These are phyloP conservation scores for Candida ortonii DNA, from an alignment of 805 yeast species.

Conservation along the genomic window DNA sequence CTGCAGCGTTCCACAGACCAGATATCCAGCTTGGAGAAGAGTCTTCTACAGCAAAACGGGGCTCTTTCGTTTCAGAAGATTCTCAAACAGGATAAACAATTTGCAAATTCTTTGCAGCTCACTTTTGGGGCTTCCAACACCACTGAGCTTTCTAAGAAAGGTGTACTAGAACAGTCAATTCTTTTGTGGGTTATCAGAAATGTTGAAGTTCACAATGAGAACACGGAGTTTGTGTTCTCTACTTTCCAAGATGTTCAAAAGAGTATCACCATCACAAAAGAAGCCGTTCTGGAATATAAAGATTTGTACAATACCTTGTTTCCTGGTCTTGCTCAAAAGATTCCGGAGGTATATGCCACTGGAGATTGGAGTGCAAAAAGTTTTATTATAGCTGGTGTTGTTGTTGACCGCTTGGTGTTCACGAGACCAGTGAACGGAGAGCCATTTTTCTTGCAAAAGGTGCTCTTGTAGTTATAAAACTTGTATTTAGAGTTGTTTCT, in stretches of 20 bases:
- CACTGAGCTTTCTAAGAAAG: slow-evolving; percentile 47
- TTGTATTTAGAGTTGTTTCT: too few species aligned
- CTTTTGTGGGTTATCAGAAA: slow-evolving; percentile 63
- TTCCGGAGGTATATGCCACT: slow-evolving; percentile 41
- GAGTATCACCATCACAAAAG: slow-evolving; percentile 37
- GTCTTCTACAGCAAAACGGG: slow-evolving; percentile 42
- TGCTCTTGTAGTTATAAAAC: neutral
- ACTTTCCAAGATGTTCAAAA: slow-evolving; percentile 31
- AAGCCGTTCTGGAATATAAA: slow-evolving; percentile 54
- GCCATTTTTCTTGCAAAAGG: slow-evolving; percentile 18
- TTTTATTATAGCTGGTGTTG: slow-evolving; percentile 42
- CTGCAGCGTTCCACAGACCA: slow-evolving; percentile 44
- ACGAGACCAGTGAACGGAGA: slow-evolving; percentile 28
- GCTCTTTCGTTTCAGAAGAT: slow-evolving; percentile 54
- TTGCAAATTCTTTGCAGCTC: slow-evolving; percentile 45
- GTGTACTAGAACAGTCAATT: slow-evolving; percentile 56
- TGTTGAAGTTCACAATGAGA: slow-evolving; percentile 32
- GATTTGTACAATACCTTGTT: slow-evolving; percentile 45
- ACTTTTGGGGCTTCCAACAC: slow-evolving; percentile 56
- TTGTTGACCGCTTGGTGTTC: slow-evolving; percentile 29
- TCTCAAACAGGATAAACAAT: slow-evolving; percentile 38
- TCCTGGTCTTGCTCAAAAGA: slow-evolving; percentile 50
- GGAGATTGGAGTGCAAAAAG: slow-evolving; percentile 50
- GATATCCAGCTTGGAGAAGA: slow-evolving; percentile 45
- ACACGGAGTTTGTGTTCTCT: slow-evolving; percentile 51